Base-by-base conservation (phyloP, 139 green algal species). In the Chlamydomonas sp. region DNA sequence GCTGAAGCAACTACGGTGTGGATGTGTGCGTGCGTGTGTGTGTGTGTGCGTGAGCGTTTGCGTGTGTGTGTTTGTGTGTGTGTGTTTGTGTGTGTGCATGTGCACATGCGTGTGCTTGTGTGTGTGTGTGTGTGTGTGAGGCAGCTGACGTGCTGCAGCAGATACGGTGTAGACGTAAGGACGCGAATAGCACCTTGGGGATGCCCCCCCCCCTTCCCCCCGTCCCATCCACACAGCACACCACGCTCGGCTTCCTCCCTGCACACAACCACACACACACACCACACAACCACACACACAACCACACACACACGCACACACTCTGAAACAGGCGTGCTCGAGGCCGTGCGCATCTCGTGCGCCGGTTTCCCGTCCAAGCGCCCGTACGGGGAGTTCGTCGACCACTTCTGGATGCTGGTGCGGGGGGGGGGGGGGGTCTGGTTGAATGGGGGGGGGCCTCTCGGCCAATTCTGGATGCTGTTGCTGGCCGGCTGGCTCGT, bases 261-360 rank as follows among this genome's bases (percentile, higher is more conserved):
- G 43, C 43, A 13, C 43, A 54, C 43, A 54, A 20, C 43, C 43
- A 54, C 20, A 13, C 20, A 54, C 43, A 26, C 43, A 13, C 43
- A 13, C 20, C 43, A 54, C 43, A 54, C 43, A 20, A 54, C 20
- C 43, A 54, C 43, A 13, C 43, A 26, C 43, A 54, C 16, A 26
- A 54, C 20, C 43, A 13, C 20, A 20, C 43, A 26, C 43, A 13
- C 43, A 13, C 43, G 16, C 43, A 26, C 20, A 13, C 43, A 26
- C 43, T 20, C 20, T 54, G 43, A 26, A 54, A 54, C 43, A 54
- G 73, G 94, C 48, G 94, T 99, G 63, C 83, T 99, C 72, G 95
- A 99, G 85, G 95, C 95, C 1, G 89, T 99, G 58, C 86, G 94
- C 69, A 99, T 99, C 79, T 87, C 75, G 54, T 96, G 87, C 60